A percentile compares a stretch with the other conserved stretches of the same genome.
Evolutionary conservation across 495 filamentous ascomycete species (phyloP).

Genomic region (Parmelia sp.): DNA sequence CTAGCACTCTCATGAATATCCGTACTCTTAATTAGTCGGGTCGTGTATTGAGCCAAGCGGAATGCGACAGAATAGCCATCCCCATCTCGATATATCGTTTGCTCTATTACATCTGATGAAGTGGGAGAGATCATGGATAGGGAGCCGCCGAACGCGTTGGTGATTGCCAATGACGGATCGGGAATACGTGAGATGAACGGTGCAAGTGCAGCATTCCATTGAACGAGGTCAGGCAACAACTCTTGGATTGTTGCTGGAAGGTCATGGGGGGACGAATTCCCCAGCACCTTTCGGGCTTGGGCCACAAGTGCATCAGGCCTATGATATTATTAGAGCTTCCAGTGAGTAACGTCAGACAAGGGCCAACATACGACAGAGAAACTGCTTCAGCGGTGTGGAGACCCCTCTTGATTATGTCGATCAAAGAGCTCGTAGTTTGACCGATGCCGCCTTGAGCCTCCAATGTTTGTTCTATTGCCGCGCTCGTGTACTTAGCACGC

Average conservation of each 20-base stretch:
- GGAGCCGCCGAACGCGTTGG: slow-evolving; percentile 61
- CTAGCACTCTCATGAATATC: slow-evolving; percentile 22
- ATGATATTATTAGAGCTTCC: slow-evolving; percentile 7
- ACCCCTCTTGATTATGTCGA: slow-evolving; percentile 48
- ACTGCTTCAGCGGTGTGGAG: slow-evolving; percentile 44
- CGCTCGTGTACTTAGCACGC: slow-evolving; percentile 42
- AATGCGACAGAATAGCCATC: slow-evolving; percentile 64
- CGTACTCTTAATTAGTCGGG: slow-evolving; percentile 15
- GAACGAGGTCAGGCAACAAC: slow-evolving; percentile 42
- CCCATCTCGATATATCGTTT: slow-evolving; percentile 48
- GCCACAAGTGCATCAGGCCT: slow-evolving; percentile 49
- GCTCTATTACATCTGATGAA: slow-evolving; percentile 13
- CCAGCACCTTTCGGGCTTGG: slow-evolving; percentile 49
- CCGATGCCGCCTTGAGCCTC: slow-evolving; percentile 33
- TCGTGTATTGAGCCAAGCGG: slow-evolving; percentile 61
- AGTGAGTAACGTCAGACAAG: slow-evolving; percentile 15
- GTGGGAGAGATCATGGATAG: slow-evolving; percentile 55
- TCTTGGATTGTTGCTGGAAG: slow-evolving; percentile 31
- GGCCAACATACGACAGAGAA: slow-evolving; percentile 41
- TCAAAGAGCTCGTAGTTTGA: slow-evolving; percentile 30
- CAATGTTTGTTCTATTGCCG: slow-evolving; percentile 36
- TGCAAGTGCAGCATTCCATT: slow-evolving; percentile 50
- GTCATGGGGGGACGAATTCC: slow-evolving; percentile 32
- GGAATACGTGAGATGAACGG: slow-evolving; percentile 54
- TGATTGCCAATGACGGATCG: slow-evolving; percentile 60